Evolutionary conservation across 2,329 filamentous ascomycete genomes (phyloP), one percentile per base, ranked within the genome.

Genomic region (Apiospora hydei): DNA sequence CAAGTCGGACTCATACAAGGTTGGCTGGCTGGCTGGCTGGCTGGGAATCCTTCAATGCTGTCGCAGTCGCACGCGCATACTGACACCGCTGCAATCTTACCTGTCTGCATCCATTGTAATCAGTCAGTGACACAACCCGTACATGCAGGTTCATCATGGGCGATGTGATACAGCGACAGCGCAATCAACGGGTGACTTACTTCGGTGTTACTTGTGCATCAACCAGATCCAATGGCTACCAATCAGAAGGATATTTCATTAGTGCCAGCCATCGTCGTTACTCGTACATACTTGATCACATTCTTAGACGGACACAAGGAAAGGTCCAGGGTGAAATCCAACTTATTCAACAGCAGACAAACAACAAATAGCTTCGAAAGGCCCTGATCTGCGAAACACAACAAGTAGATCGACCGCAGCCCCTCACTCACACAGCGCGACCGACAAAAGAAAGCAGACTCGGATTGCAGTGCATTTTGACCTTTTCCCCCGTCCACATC

Each of bases 391-490:
- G 34, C 21, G 26, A 57, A 64, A 61, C 3, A 61, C 18, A 64
- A 64, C 34, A 64, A 41, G n/a, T 64, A 64, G 57, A 64, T 24
- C 57, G 14, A 64, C 13, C 3, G 21, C 57, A 64, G 41, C 34
- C 57, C 57, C 57, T 30, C 57, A 8, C 34, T 34, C 30, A 41
- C 57, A 41, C 30, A 30, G 38, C 57, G 57, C 34, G 18, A n/a
- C 57, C 57, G 57, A 64, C 57, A 64, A 64, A 64, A 64, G 57
- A 64, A 64, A 64, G 41, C 18, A 64, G 57, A 64, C 57, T 64
- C 57, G 57, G 30, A 64, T n/a, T 38, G 34, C 57, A 64, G 57
- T 64, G 57, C 21, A 64, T 30, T n/a, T 64, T 41, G 57, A 11
- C 57, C 57, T 38, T 64, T 8, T 41, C n/a, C 34, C 34, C 57